Base-by-base conservation (phyloP, 2,329 filamentous ascomycete species). In the Alternaria sp. region DNA sequence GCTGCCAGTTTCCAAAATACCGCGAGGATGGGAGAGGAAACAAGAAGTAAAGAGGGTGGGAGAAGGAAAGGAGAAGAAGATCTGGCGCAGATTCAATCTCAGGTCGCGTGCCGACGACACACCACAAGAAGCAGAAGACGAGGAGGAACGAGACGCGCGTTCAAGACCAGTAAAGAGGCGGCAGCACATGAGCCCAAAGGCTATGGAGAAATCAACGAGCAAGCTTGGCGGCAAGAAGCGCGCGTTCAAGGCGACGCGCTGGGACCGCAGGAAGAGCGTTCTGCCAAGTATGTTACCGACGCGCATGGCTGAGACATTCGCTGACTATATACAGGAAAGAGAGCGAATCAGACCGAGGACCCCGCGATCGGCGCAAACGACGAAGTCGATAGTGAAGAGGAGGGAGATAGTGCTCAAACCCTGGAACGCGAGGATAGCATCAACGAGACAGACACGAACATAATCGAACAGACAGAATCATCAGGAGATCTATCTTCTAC, bases 11-110 rank as follows among this genome's bases (percentile, higher is more conserved):
- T 69, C 79, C 13, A 81, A 80, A 53, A 76, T 81, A 5, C 81
- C 80, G 17, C 82, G 83, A 50, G 84, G 77, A 50, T 86, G 83
- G 83, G 84, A 86, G 59, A 80, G 84, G 53, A 80, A 79, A 59
- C 81, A 83, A 7, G 74, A 82, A 61, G 79, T 79, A 12, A 82
- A 82, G 12, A 77, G 79, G 57, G 66, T 70, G 19, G 67, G 72
- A 15, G 73, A 77, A 28, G 77, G 76, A 11, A 78, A 76, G 57
- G 76, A 80, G 19, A 81, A 81, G 65, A 84, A 83, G 67, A 81
- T 86, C 32, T 85, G 83, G 83, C 83, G 83, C 55, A 77, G 83
- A 61, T 77, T 79, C 64, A 72, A 71, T 32, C 68, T 77, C 12
- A 73, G 77, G 56, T 76, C 77, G 49, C 72, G 72, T 61, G 57